Percentiles rank a stretch among this genome's conserved stretches.
Evolutionary conservation across 257 asterid genomes (phyloP).

Genomic region (Nicotiana noctiflora): DNA sequence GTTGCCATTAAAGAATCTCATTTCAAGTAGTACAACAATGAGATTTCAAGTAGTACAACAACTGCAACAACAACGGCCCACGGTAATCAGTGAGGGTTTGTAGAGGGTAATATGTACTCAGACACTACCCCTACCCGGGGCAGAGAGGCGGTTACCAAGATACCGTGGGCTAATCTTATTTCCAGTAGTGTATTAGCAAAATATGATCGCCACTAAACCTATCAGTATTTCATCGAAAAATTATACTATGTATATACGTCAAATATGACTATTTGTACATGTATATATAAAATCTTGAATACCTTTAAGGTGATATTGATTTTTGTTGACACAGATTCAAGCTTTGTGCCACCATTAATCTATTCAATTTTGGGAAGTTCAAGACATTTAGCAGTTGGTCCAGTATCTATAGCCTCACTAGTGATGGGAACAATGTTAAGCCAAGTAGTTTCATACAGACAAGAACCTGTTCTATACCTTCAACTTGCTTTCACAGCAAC

Average conservation of each 20-base stretch:
- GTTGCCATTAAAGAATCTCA: too few relatives aligned
- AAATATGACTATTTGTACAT: not conserved
- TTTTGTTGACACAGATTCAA: conserved; percentile 49
- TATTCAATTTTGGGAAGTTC: conserved; percentile 91
- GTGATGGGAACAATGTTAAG: conserved; percentile 90
- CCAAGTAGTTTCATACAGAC: conserved; percentile 39
- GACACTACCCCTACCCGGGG: too few relatives aligned
- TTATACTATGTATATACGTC: not conserved
- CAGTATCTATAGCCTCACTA: conserved; percentile 81
- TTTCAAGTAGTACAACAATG: too few relatives aligned
- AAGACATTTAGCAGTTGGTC: conserved; percentile 73
- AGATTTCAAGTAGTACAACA: too few relatives aligned
- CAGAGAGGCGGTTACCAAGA: too few relatives aligned
- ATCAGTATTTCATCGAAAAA: not conserved
- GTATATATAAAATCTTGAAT: not conserved
- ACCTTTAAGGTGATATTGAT: not conserved
- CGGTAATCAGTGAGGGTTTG: too few relatives aligned
- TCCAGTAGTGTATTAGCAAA: not conserved
- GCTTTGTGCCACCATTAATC: conserved; percentile 84
- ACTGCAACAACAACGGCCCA: too few relatives aligned
- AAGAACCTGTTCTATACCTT: conserved; percentile 55
- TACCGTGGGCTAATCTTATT: too few relatives aligned
- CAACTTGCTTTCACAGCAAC: conserved; percentile 84
- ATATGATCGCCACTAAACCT: not conserved
- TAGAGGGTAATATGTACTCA: too few relatives aligned